Percentiles rank a stretch among this genome's conserved stretches.
These are phyloP conservation scores for Camelina laxa DNA, from an alignment of 345 rosid genomes.

Conservation along the genomic window DNA sequence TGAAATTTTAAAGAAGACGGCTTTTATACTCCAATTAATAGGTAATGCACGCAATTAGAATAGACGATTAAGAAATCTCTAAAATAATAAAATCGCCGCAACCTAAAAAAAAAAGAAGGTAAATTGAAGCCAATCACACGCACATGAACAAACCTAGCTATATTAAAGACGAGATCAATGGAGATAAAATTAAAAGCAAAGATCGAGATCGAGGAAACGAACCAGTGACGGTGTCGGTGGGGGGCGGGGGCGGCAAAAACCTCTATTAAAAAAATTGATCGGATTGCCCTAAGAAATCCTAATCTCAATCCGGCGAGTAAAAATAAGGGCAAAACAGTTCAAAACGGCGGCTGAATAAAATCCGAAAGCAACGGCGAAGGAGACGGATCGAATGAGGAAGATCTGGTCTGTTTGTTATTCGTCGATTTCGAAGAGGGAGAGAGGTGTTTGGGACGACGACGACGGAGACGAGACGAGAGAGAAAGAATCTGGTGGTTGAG, in stretches of 20 bases:
- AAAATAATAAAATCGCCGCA: neutral
- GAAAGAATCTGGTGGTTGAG: constrained; percentile 45
- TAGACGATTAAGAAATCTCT: constrained; percentile 6
- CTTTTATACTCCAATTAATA: neutral
- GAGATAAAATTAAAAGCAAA: neutral
- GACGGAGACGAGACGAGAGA: constrained; percentile 3
- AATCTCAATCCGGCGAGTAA: constrained; percentile 18
- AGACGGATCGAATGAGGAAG: constrained; percentile 41
- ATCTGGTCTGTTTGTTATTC: constrained; percentile 21
- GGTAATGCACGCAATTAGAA: constrained; percentile 5
- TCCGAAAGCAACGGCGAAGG: constrained; percentile 26
- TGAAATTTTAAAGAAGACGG: neutral
- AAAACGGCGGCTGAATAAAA: constrained; percentile 24
- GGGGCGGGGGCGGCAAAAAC: constrained; percentile 5
- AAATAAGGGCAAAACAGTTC: neutral
- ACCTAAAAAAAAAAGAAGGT: constrained; percentile 4
- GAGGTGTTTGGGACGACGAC: neutral
- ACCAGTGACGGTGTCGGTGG: constrained; percentile 39
- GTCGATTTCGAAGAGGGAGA: constrained; percentile 23
- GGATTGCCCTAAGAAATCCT: constrained; percentile 17
- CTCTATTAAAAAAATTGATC: neutral
- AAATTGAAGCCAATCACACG: neutral
- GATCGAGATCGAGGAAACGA: constrained; percentile 33
- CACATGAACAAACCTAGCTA: neutral
- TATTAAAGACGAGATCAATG: constrained; percentile 30